Percentiles rank a stretch among this genome's conserved stretches.
Evolutionary conservation across 1,284 basidiomycete genomes (phyloP).

Genomic region (Trichosporon ovoides): DNA sequence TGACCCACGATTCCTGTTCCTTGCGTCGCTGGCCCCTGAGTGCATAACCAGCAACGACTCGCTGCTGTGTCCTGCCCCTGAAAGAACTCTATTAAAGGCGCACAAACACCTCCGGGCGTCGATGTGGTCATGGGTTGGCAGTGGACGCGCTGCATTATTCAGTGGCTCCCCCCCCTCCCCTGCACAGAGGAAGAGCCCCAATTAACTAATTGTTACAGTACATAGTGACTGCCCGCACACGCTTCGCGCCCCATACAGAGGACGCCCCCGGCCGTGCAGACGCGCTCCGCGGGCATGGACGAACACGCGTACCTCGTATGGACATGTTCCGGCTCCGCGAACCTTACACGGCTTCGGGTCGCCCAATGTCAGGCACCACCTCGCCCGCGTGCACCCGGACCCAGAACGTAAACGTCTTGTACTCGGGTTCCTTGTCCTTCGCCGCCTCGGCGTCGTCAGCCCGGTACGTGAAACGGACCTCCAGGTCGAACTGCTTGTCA

Average conservation of each 20-base stretch:
- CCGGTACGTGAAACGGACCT: slow-evolving; percentile 84
- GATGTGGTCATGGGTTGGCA: neutral
- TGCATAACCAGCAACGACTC: neutral
- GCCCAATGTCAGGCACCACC: slow-evolving; percentile 15
- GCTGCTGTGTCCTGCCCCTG: neutral
- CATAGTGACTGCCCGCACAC: neutral
- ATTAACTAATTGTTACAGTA: too few species aligned
- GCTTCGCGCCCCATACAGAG: neutral
- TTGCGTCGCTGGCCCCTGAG: too few species aligned
- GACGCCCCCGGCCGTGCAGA: too few species aligned
- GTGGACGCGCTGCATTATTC: neutral
- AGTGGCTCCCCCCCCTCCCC: neutral
- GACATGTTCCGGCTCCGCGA: neutral
- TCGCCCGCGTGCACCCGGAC: slow-evolving; percentile 36
- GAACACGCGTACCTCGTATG: too few species aligned
- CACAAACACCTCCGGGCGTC: neutral
- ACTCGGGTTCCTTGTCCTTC: slow-evolving; percentile 34
- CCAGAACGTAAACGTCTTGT: slow-evolving; percentile 48
- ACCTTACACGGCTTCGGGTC: neutral
- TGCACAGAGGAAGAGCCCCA: neutral
- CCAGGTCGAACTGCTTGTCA: slow-evolving; percentile 71
- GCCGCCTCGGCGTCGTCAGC: slow-evolving; percentile 60
- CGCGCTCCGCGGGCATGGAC: too few species aligned
- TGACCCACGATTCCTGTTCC: too few species aligned
- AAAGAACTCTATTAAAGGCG: neutral